Conservation (phyloP, 129 eudicot genomes). For the Flaveria ramosissima region DNA sequence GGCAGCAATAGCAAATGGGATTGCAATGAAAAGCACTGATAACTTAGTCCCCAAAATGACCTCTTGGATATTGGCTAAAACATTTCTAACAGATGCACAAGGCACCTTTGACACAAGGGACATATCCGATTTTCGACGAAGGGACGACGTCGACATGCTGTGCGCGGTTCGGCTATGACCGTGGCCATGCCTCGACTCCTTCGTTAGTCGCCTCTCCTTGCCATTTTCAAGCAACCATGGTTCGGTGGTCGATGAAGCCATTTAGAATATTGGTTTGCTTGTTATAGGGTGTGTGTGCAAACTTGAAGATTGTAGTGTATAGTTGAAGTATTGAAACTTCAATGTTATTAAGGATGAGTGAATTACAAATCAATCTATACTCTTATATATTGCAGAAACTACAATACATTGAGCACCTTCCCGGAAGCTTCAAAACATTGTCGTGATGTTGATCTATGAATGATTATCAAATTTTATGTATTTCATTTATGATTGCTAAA, state of each 20-base stretch:
- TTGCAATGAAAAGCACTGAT: conserved; percentile 59
- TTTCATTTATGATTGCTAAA: no score
- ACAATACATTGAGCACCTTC: no score
- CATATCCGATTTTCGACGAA: conserved; percentile 70
- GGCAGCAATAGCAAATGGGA: conserved; percentile 74
- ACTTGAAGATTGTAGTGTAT: no score
- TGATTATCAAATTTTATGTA: no score
- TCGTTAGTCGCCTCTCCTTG: conserved; percentile 42
- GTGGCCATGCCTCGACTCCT: conserved; percentile 55
- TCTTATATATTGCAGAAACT: no score
- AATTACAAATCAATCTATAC: no score
- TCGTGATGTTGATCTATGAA: no score
- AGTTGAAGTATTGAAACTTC: no score
- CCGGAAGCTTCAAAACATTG: no score
- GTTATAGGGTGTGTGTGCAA: no score
- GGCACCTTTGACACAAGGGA: conserved; percentile 51
- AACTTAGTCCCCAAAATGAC: conserved; percentile 86
- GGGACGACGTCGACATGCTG: conserved; percentile 68
- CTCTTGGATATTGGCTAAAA: conserved; percentile 68
- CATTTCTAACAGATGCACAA: conserved; percentile 22
- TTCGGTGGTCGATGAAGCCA: conserved; percentile 47
- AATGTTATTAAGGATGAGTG: no score
- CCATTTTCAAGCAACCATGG: conserved; percentile 77
- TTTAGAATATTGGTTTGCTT: background rate
- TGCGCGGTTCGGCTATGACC: conserved; percentile 78